Percentiles rank a stretch among this genome's conserved stretches.
These are phyloP conservation scores for Pythium sukuiense DNA, from an alignment of 352 stramenopile species.

Conservation along the genomic window DNA sequence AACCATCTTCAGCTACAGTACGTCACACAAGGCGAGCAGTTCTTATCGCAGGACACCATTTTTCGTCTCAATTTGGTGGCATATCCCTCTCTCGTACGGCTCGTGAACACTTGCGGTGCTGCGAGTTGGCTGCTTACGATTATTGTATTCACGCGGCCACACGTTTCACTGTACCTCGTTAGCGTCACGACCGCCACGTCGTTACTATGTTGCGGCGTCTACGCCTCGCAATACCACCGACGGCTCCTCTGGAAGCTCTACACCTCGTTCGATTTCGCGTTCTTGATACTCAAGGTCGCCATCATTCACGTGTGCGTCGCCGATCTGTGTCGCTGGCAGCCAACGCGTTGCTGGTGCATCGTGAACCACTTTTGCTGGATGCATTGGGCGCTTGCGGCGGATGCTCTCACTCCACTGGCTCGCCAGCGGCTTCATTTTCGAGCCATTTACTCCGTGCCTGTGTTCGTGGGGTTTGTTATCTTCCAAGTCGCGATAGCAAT, in stretches of 20 bases:
- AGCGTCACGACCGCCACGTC: background rate
- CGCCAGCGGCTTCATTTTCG: background rate
- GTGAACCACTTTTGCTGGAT: slow-evolving; percentile 2
- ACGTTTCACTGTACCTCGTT: background rate
- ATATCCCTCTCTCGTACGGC: background rate
- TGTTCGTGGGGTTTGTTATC: background rate
- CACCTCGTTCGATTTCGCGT: slow-evolving; percentile 34
- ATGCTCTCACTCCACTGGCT: background rate
- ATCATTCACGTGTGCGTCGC: slow-evolving; percentile 17
- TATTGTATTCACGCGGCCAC: background rate
- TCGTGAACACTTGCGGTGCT: background rate
- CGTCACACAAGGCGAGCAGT: background rate
- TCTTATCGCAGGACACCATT: background rate
- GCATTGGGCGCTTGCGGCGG: background rate
- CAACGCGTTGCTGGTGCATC: background rate
- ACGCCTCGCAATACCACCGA: slow-evolving; percentile 4
- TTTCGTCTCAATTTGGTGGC: background rate
- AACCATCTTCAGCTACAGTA: background rate
- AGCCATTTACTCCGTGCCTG: background rate
- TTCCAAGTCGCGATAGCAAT: background rate
- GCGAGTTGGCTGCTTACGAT: background rate
- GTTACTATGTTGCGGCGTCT: background rate
- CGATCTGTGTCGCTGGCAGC: slow-evolving; percentile 17
- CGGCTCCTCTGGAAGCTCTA: slow-evolving; percentile 12
- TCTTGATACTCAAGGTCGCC: slow-evolving; percentile 25